phyloP scores from a whole-genome alignment of 163 green algal species.

The Prototheca stagnorum region DNA sequence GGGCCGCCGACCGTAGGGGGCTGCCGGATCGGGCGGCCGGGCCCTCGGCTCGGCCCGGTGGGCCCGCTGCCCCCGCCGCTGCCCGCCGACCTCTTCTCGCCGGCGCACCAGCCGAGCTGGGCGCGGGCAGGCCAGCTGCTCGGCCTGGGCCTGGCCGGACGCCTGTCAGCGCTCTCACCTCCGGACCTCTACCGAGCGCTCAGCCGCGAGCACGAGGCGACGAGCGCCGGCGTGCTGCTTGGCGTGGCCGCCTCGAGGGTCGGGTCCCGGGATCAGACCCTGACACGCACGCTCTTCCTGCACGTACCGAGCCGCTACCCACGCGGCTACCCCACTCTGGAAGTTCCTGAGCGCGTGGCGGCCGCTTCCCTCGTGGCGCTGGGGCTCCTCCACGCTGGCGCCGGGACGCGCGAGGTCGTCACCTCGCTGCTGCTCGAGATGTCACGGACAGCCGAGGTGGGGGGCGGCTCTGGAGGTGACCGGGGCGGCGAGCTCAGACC shows the following conservation, averaged over 20 bases:
- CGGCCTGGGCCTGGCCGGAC: slow-evolving; percentile 70
- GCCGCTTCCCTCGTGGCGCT: slow-evolving; percentile 66
- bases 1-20: too few species aligned
- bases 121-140: slow-evolving; percentile 75
- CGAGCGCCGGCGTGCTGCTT: slow-evolving; percentile 73
- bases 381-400: slow-evolving; percentile 77
- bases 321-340: slow-evolving; percentile 67
- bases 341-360: slow-evolving; percentile 76
- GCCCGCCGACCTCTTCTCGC: too few species aligned
- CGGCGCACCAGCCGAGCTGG: slow-evolving; percentile 53
- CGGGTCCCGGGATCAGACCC: not conserved
- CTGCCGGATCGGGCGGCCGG: too few species aligned
- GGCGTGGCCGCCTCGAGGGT: slow-evolving; percentile 55
- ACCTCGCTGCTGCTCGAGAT: too few species aligned
- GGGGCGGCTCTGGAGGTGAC: too few species aligned
- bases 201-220: slow-evolving; percentile 75
- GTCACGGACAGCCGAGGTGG: too few species aligned
- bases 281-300: slow-evolving; percentile 66
- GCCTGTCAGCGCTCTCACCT: slow-evolving; percentile 39
- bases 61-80: too few species aligned
- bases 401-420: too few species aligned
- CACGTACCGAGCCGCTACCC: slow-evolving; percentile 78
- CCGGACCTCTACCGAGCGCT: slow-evolving; percentile 75
- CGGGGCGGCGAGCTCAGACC: too few species aligned
- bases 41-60: too few species aligned